A percentile compares a stretch with the other conserved stretches of the same genome.
Conservation (phyloP, 805 yeast genomes). For the Kodamaea leandrae region DNA sequence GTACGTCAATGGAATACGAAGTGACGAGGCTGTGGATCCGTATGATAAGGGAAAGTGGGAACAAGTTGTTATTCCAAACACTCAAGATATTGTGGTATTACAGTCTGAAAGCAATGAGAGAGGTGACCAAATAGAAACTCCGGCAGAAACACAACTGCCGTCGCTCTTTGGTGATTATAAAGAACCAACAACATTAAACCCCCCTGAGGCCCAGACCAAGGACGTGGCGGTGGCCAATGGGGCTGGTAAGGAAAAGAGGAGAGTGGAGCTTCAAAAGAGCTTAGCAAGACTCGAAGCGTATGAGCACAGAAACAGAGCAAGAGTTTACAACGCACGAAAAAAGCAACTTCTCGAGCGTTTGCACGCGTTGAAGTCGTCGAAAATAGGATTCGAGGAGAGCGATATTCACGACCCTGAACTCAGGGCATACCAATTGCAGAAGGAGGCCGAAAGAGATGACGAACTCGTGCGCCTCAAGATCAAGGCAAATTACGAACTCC, state of each 20-base stretch:
- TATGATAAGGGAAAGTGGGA: not conserved
- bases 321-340: conserved; percentile 22
- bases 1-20: conserved; percentile 18
- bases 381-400: conserved; percentile 21
- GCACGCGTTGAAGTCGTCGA: conserved; percentile 24
- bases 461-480: conserved; percentile 33
- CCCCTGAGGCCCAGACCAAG: not conserved
- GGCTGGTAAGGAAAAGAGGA: conserved; percentile 21
- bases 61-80: not conserved
- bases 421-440: conserved; percentile 14
- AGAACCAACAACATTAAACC: not conserved
- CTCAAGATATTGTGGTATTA: not conserved
- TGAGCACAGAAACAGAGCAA: conserved; percentile 16
- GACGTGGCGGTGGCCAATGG: conserved; percentile 20
- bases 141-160: not conserved
- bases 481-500: conserved; percentile 30
- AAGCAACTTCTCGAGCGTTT: conserved; percentile 25
- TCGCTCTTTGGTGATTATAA: not conserved
- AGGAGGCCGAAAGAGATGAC: conserved; percentile 28
- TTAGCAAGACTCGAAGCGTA: conserved; percentile 18
- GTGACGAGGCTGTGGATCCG: conserved; percentile 1
- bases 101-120: not conserved
- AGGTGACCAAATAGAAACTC: not conserved
- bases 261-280: conserved; percentile 19
- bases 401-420: conserved; percentile 30